phyloP scores from a whole-genome alignment of 139 green algal species.

The Nannochloris sp. region DNA sequence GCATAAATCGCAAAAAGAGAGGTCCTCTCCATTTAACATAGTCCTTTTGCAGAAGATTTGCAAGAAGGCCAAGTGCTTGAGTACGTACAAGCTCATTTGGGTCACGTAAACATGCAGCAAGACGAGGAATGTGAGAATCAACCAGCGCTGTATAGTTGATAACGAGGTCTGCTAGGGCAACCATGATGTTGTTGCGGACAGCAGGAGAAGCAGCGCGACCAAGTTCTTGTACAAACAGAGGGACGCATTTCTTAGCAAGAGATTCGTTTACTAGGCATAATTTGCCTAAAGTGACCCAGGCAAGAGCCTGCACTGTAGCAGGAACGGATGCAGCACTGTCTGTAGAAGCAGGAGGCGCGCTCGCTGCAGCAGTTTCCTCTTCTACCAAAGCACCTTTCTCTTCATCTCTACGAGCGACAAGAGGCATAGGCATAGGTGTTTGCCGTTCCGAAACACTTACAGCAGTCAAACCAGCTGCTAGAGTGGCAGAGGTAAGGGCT shows the following conservation, averaged over 20 bases:
- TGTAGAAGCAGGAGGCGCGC: neutral
- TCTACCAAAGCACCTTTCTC: neutral
- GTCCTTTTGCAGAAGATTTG: slow-evolving; percentile 76
- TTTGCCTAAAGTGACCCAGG: slow-evolving; percentile 73
- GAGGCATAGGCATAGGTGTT: no score
- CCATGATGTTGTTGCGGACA: slow-evolving; percentile 87
- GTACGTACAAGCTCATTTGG: slow-evolving; percentile 68
- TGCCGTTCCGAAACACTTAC: no score
- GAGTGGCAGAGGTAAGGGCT: slow-evolving; percentile 42
- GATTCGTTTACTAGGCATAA: slow-evolving; percentile 68
- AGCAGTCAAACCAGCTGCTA: no score
- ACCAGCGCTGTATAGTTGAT: slow-evolving; percentile 71
- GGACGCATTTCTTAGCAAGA: slow-evolving; percentile 65
- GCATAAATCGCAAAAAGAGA: slow-evolving; percentile 73
- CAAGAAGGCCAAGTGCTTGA: slow-evolving; percentile 73
- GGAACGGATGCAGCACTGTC: neutral
- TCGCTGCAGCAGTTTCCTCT: neutral
- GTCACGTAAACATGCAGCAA: slow-evolving; percentile 69
- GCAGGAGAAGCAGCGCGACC: slow-evolving; percentile 28
- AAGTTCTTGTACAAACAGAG: slow-evolving; percentile 68
- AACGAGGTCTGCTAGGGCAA: slow-evolving; percentile 76
- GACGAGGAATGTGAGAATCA: slow-evolving; percentile 57
- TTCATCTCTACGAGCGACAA: no score
- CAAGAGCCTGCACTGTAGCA: slow-evolving; percentile 36
- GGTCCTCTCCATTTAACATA: slow-evolving; percentile 85